Evolutionary conservation across 2,329 filamentous ascomycete species (phyloP).

Genomic region (Aspergillus awamori): DNA sequence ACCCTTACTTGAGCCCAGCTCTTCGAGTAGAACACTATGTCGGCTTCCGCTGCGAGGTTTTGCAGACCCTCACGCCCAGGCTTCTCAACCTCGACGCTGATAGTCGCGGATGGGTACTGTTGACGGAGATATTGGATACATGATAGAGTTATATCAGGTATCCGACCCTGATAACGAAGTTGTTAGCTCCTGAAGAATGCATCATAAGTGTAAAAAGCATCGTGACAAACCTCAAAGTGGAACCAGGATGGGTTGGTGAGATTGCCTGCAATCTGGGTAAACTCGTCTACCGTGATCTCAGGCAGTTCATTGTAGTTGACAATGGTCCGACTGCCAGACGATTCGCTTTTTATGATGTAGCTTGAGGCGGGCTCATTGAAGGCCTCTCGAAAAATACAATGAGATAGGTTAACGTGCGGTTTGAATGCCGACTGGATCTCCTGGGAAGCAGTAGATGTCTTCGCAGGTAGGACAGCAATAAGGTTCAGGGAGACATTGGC

Average conservation of each 20-base stretch:
- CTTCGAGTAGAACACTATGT: slow-evolving; percentile 74
- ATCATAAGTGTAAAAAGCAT: neutral
- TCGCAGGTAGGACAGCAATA: slow-evolving; percentile 56
- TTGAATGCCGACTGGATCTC: slow-evolving; percentile 61
- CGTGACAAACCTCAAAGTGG: slow-evolving; percentile 66
- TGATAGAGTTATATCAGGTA: slow-evolving; percentile 61
- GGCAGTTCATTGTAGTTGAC: slow-evolving; percentile 69
- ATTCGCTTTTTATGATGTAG: slow-evolving; percentile 67
- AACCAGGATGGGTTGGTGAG: slow-evolving; percentile 59
- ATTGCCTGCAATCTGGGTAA: slow-evolving; percentile 49
- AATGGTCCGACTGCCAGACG: slow-evolving; percentile 66
- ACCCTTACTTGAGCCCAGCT: slow-evolving; percentile 66
- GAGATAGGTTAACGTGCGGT: slow-evolving; percentile 51
- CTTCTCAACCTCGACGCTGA: slow-evolving; percentile 76
- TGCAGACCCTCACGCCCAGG: slow-evolving; percentile 63
- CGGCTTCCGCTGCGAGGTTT: slow-evolving; percentile 63
- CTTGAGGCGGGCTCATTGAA: slow-evolving; percentile 64
- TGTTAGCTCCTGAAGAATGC: neutral
- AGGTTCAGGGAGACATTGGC: slow-evolving; percentile 38
- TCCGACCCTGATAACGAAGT: slow-evolving; percentile 58
- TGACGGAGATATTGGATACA: slow-evolving; percentile 62
- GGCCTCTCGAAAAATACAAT: slow-evolving; percentile 63
- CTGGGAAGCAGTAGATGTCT: slow-evolving; percentile 53
- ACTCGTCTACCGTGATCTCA: slow-evolving; percentile 69
- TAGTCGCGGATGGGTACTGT: slow-evolving; percentile 47